Conservation (phyloP, 306 rosid genomes). For the Argentina anserina region DNA sequence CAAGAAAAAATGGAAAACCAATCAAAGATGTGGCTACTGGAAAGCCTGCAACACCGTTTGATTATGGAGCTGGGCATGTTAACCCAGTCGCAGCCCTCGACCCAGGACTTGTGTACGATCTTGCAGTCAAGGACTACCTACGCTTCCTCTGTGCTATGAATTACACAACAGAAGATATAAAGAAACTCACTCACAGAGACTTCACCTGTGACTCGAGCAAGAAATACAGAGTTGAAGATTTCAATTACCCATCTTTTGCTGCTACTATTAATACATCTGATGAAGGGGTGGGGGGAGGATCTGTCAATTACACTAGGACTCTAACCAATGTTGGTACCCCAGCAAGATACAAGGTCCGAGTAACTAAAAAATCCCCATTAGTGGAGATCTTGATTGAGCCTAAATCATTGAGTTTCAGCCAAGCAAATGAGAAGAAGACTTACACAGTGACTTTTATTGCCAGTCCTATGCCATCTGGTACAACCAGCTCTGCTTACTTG, state of each 20-base stretch:
- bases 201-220: constrained; percentile 43
- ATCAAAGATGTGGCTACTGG: constrained; percentile 50
- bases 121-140: constrained; percentile 49
- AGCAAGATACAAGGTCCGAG: constrained; percentile 41
- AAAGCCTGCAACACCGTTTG: constrained; percentile 53
- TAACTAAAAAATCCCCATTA: constrained; percentile 26
- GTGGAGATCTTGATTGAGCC: constrained; percentile 66
- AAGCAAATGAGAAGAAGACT: constrained; percentile 42
- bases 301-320: constrained; percentile 48
- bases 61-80: constrained; percentile 77
- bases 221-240: constrained; percentile 46
- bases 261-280: constrained; percentile 39
- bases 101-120: constrained; percentile 81
- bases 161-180: constrained; percentile 42
- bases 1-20: constrained; percentile 44
- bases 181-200: constrained; percentile 33
- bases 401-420: constrained; percentile 39
- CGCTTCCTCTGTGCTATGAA: constrained; percentile 61
- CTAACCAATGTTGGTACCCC: constrained; percentile 59
- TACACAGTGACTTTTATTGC: constrained; percentile 52
- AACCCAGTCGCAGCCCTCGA: constrained; percentile 62
- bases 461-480: constrained; percentile 40
- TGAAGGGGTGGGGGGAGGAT: constrained; percentile 23
- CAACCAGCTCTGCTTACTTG: constrained; percentile 49
- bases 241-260: constrained; percentile 75